phyloP scores from a whole-genome alignment of 2,329 filamentous ascomycete genomes.

The Fusarium udum region DNA sequence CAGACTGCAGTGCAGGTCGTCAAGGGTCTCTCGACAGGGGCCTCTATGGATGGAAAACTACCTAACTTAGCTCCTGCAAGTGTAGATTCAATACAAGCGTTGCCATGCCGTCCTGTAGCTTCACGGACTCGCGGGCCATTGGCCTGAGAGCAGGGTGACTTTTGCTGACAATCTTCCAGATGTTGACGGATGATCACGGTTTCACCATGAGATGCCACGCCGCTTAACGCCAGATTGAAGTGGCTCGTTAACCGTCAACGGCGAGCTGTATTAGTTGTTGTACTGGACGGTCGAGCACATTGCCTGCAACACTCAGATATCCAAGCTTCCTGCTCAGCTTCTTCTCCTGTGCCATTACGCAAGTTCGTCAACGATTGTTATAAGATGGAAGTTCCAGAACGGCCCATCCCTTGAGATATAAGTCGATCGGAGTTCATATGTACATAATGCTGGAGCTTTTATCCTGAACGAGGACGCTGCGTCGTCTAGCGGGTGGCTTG shows the following conservation, averaged over 20 bases:
- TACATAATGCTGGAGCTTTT: slow-evolving; percentile 18
- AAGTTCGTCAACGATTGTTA: slow-evolving; percentile 12
- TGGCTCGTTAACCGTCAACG: slow-evolving; percentile 11
- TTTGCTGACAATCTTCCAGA: slow-evolving; percentile 11
- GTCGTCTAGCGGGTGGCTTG: slow-evolving; percentile 24
- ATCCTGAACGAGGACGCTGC: slow-evolving; percentile 17
- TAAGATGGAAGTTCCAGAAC: slow-evolving; percentile 9
- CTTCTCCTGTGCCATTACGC: neutral
- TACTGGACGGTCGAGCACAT: neutral
- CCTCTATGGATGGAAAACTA: slow-evolving; percentile 23
- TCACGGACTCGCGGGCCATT: slow-evolving; percentile 35
- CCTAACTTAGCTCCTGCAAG: neutral
- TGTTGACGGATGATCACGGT: slow-evolving; percentile 28
- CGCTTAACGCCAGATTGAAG: slow-evolving; percentile 9
- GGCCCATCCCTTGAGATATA: neutral
- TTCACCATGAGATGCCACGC: slow-evolving; percentile 33
- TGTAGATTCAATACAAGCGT: slow-evolving; percentile 24
- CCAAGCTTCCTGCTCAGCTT: neutral
- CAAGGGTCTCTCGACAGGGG: slow-evolving; percentile 21
- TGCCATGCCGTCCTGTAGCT: neutral
- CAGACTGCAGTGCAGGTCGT: neutral
- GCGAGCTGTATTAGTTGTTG: slow-evolving; percentile 3
- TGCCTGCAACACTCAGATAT: neutral
- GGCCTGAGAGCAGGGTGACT: neutral
- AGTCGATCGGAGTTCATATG: neutral